Conservation (phyloP, 768 basidiomycete species). For the Amanita jacksonii region DNA sequence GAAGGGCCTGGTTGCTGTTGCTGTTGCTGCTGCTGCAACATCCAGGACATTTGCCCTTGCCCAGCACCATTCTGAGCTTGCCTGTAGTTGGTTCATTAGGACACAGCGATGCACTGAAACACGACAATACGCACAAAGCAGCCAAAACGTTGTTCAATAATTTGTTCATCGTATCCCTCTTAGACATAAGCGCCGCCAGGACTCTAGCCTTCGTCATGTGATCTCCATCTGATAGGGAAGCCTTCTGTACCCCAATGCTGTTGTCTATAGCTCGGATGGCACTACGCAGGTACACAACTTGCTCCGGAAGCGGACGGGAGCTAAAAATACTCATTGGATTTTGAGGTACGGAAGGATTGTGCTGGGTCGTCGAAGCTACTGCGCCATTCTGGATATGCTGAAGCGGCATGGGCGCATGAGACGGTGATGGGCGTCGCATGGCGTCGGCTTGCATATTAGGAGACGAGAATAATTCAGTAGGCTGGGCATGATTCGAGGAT, state of each 20-base stretch:
- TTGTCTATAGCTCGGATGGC: conserved; percentile 2
- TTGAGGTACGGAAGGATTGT: neutral
- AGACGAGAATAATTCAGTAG: conserved; percentile 39
- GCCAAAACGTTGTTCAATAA: conserved; percentile 1
- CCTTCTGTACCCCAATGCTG: neutral
- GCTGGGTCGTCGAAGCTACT: neutral
- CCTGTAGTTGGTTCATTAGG: neutral
- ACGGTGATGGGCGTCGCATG: conserved; percentile 42
- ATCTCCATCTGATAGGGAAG: conserved; percentile 2
- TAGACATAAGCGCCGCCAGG: neutral
- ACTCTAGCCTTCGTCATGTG: conserved; percentile 6
- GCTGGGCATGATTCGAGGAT: conserved; percentile 28
- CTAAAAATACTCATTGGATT: neutral
- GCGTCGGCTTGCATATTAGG: conserved; percentile 35
- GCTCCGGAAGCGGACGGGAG: neutral
- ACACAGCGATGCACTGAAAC: neutral
- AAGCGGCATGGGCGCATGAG: conserved; percentile 22
- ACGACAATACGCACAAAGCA: neutral
- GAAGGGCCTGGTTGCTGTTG: conserved; percentile 13
- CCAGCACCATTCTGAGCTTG: conserved; percentile 5
- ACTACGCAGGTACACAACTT: conserved; percentile 4
- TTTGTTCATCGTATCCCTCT: neutral
- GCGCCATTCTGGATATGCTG: conserved; percentile 4
- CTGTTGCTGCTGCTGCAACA: conserved; percentile 18
- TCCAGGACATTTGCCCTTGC: conserved; percentile 4